Conservation (phyloP, 306 rosid species). For the Ormosia emarginata region DNA sequence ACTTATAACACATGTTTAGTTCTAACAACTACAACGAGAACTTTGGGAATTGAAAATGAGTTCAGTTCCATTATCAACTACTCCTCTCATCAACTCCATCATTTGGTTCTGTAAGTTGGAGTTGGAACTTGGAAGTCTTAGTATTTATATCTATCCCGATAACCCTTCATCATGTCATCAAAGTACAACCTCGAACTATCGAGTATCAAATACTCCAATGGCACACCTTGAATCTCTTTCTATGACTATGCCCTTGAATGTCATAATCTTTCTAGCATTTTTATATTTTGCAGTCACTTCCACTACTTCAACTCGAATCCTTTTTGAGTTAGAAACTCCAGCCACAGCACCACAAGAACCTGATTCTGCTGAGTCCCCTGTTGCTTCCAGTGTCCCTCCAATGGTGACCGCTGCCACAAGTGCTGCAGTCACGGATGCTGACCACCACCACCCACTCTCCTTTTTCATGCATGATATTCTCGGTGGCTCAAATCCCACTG, state of each 20-base stretch:
- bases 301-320: slow-evolving; percentile 36
- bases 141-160: background rate
- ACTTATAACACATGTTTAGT: background rate
- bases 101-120: background rate
- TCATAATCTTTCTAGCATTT: slow-evolving; percentile 19
- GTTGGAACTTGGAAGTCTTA: background rate
- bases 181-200: background rate
- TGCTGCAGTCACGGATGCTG: slow-evolving; percentile 1
- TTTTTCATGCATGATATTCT: slow-evolving; percentile 85
- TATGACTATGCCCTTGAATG: background rate
- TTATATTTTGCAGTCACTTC: slow-evolving; percentile 22
- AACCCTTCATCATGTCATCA: background rate
- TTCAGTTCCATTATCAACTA: slow-evolving; percentile 27
- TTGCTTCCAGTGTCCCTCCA: slow-evolving; percentile 28
- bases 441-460: slow-evolving; percentile 32
- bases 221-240: slow-evolving; percentile 1
- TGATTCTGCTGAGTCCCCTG: slow-evolving; percentile 8
- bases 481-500: slow-evolving; percentile 77
- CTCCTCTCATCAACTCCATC: slow-evolving; percentile 55
- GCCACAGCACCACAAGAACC: background rate
- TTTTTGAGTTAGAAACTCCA: slow-evolving; percentile 20
- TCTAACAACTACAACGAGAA: slow-evolving; percentile 33
- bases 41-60: background rate
- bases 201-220: slow-evolving; percentile 20
- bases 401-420: background rate